Evolutionary conservation across 2,329 filamentous ascomycete genomes (phyloP).

Genomic region (Exophiala aquamarina): DNA sequence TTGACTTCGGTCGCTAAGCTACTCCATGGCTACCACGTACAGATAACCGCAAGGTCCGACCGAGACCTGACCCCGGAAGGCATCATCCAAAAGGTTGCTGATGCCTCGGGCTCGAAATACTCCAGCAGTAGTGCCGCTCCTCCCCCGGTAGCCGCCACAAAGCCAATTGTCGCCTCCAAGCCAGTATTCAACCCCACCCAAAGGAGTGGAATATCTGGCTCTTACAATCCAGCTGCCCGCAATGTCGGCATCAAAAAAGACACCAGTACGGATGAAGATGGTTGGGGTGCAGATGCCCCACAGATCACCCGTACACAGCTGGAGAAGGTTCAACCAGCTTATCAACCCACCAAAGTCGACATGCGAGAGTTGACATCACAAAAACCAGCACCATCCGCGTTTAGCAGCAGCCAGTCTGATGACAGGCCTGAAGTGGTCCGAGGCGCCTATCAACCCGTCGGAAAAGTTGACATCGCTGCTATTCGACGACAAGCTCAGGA

Average conservation of each 20-base stretch:
- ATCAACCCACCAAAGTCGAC: constrained; percentile 94
- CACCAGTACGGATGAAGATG: constrained; percentile 68
- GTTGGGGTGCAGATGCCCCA: constrained; percentile 95
- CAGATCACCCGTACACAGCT: constrained; percentile 81
- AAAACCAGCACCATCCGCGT: constrained; percentile 63
- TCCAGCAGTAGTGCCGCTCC: constrained; percentile 65
- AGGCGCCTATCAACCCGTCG: constrained; percentile 88
- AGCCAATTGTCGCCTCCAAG: constrained; percentile 71
- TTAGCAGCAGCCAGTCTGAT: constrained; percentile 51
- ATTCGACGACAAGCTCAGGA: constrained; percentile 74
- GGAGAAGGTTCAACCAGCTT: constrained; percentile 88
- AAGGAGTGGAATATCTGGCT: constrained; percentile 47
- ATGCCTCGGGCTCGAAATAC: constrained; percentile 94
- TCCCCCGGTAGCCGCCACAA: constrained; percentile 53
- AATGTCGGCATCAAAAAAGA: constrained; percentile 46
- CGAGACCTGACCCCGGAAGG: constrained; percentile 81
- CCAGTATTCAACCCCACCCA: constrained; percentile 85
- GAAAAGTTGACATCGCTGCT: constrained; percentile 95
- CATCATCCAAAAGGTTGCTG: constrained; percentile 90
- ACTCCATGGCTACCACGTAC: constrained; percentile 94
- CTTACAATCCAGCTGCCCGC: constrained; percentile 64
- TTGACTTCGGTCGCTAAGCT: constrained; percentile 85
- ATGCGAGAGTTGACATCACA: constrained; percentile 80
- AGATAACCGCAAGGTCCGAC: constrained; percentile 92
- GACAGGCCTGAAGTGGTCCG: constrained; percentile 66